These are phyloP conservation scores for Rhipidocladum racemiflorum DNA, from an alignment of 176 grass and related monocot genomes.

Conservation along the genomic window DNA sequence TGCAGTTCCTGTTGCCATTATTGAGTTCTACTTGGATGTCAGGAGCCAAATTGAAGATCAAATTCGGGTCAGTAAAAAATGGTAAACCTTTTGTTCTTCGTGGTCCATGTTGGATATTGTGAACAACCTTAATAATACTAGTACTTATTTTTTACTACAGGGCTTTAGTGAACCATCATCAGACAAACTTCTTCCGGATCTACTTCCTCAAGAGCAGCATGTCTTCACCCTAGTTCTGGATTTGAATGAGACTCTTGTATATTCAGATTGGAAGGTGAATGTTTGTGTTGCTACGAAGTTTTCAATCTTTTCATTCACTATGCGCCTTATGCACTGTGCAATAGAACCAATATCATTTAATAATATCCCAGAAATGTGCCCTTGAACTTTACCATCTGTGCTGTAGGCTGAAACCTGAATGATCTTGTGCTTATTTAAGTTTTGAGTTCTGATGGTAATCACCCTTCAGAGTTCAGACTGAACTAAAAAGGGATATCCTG, in stretches of 20 bases:
- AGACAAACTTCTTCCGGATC: slow-evolving; percentile 95
- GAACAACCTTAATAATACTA: slow-evolving; percentile 22
- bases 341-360: neutral
- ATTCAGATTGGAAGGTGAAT: slow-evolving; percentile 92
- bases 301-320: neutral
- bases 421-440: neutral
- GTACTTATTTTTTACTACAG: slow-evolving; percentile 35
- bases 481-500: slow-evolving; percentile 6
- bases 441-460: neutral
- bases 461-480: neutral
- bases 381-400: neutral
- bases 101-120: slow-evolving; percentile 27
- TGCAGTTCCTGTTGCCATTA: slow-evolving; percentile 60
- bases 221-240: slow-evolving; percentile 94
- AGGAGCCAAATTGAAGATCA: slow-evolving; percentile 88
- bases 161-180: slow-evolving; percentile 95
- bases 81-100: slow-evolving; percentile 6
- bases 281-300: slow-evolving; percentile 6
- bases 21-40: slow-evolving; percentile 73
- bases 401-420: neutral
- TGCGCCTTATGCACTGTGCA: neutral
- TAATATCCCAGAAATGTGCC: neutral
- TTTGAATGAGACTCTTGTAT: slow-evolving; percentile 93
- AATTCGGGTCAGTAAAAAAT: slow-evolving; percentile 60
- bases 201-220: slow-evolving; percentile 89